These are phyloP conservation scores for Papiliotrema terrestris DNA, from an alignment of 1,284 basidiomycete genomes.

Conservation along the genomic window DNA sequence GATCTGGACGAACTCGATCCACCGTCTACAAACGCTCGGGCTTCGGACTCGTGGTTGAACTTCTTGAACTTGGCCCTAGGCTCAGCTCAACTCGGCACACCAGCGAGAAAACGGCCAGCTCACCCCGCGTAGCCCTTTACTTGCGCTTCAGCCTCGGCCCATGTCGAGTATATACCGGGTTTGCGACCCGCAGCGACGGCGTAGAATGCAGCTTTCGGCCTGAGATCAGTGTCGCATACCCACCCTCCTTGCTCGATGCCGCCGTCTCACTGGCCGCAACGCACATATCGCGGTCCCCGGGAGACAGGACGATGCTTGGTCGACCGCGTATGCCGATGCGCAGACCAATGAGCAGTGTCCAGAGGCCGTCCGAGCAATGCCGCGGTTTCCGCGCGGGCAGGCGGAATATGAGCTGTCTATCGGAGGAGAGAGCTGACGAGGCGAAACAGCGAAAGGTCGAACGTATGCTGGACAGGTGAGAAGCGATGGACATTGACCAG, in stretches of 20 bases:
- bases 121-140: slow-evolving; percentile 39
- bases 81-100: not conserved
- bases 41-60: slow-evolving; percentile 32
- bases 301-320: not conserved
- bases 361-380: not conserved
- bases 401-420: not conserved
- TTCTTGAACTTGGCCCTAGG: slow-evolving; percentile 45
- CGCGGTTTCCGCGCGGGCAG: not conserved
- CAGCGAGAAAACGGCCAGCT: slow-evolving; percentile 6
- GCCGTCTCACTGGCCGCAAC: too few species aligned
- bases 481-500: too few species aligned
- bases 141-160: slow-evolving; percentile 43
- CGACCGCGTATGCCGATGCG: not conserved
- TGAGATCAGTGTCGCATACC: slow-evolving; percentile 3
- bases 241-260: too few species aligned
- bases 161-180: slow-evolving; percentile 43
- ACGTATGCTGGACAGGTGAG: too few species aligned
- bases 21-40: slow-evolving; percentile 24
- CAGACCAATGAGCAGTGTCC: not conserved
- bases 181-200: slow-evolving; percentile 37
- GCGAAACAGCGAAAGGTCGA: too few species aligned
- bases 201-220: slow-evolving; percentile 45
- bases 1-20: too few species aligned
- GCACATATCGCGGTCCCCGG: not conserved
- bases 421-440: not conserved